Base-by-base conservation (phyloP, 2,329 filamentous ascomycete species). In the Arthrocladium fulminans region DNA sequence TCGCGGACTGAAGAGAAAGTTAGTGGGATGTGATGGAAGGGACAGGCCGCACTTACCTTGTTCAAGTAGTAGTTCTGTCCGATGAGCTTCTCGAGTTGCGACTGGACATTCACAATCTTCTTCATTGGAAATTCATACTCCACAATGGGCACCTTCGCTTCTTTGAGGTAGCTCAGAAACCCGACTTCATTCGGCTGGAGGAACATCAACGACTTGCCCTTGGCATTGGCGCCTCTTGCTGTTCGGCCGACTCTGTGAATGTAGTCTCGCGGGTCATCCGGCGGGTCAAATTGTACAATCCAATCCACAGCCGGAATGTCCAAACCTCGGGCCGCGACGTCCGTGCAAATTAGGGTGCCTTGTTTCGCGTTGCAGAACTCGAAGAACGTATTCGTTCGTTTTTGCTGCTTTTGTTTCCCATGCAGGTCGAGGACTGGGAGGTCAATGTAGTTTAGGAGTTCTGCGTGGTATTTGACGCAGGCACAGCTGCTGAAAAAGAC, bases 341-440 rank as follows among this genome's bases (percentile, higher is more conserved):
- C 92, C 0, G 92, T 98, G 70, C 89, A 96, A 58, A 98, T 92
- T 47, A 98, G 69, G 0, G 86, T 94, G 20, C 90, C 92, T 56
- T 85, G 80, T 56, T 81, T 82, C 15, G 89, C 84, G 61, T 89
- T 88, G 62, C 80, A 83, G 65, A 98, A 98, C 65, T 97, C 90
- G 67, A 97, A 98, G 67, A 98, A 98, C 1, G 88, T 95, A 64
- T 94, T 94, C 20, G 92, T 98, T n/a, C 92, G 86, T 68, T 95
- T 95, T 69, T 96, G 88, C 69, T 98, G 92, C 70, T 98, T 98
- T 70, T 95, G 88, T 71, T 98, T 96, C 57, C 88, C 92, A 66
- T 94, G 87, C 6, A 94, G 74, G 58, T 87, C 84, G 37, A 94
- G 76, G 2, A 94, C 86, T 3, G 86, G 88, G 34, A 96, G 77